phyloP scores from a whole-genome alignment of 2,329 filamentous ascomycete genomes.

The Phaeosphaeria sp. region DNA sequence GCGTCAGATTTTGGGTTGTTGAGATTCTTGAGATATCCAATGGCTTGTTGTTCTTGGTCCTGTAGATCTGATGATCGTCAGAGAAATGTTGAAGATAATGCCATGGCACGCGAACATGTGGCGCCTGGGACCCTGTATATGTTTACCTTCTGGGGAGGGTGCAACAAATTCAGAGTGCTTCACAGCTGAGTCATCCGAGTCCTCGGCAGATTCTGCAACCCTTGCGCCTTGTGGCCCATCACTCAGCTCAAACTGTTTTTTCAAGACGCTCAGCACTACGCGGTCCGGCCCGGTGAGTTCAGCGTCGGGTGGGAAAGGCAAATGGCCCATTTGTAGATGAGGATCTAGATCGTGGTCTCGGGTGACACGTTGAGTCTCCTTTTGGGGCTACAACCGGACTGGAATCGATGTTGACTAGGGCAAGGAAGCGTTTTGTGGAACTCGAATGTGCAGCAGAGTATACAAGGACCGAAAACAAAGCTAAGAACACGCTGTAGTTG shows the following conservation, averaged over 20 bases:
- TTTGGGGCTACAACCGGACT: not conserved
- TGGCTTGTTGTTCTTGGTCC: conserved; percentile 43
- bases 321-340: not conserved
- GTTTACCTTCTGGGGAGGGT: conserved; percentile 39
- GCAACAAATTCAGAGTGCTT: conserved; percentile 38
- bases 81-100: not conserved
- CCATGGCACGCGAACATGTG: not conserved
- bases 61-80: conserved; percentile 30
- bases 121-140: not conserved
- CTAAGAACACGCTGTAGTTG: too few species aligned
- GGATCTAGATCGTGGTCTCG: not conserved
- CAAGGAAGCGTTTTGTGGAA: not conserved
- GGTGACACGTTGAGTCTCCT: not conserved
- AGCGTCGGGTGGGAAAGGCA: conserved; percentile 39
- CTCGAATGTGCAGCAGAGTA: too few species aligned
- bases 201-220: conserved; percentile 21
- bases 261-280: conserved; percentile 36
- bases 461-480: too few species aligned
- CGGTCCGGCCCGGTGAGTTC: conserved; percentile 41
- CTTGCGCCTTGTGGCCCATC: conserved; percentile 6
- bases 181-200: conserved; percentile 30
- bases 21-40: conserved; percentile 55
- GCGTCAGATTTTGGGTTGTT: conserved; percentile 57
- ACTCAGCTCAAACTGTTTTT: conserved; percentile 35
- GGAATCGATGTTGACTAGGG: too few species aligned